phyloP scores from a whole-genome alignment of 2,329 filamentous ascomycete species.

The Monosporascus sp. region DNA sequence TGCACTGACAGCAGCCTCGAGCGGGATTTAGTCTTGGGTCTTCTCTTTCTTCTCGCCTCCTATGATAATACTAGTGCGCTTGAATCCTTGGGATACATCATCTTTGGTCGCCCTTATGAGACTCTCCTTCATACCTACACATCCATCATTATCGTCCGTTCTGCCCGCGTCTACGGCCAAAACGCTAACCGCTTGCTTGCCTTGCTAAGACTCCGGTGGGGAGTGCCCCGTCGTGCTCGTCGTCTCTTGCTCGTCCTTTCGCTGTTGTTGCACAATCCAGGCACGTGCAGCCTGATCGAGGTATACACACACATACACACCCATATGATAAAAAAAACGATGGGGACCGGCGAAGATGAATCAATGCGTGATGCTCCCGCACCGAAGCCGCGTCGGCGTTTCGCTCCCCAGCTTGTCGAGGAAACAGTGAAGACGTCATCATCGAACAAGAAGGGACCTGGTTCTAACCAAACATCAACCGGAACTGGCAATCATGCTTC shows the following conservation, averaged over 20 bases:
- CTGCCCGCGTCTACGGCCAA: no score
- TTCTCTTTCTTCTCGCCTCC: no score
- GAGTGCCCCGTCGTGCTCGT: no score
- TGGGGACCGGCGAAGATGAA: conserved; percentile 21
- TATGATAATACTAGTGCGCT: no score
- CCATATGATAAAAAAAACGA: conserved; percentile 7
- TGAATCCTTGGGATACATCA: no score
- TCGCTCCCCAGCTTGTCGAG: conserved; percentile 29
- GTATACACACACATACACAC: neutral
- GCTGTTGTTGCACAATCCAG: neutral
- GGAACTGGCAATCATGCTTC: neutral
- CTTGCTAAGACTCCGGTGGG: no score
- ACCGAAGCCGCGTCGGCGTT: conserved; percentile 25
- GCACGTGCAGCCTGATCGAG: neutral
- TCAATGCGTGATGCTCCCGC: conserved; percentile 20
- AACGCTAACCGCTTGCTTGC: no score
- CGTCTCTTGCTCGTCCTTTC: neutral
- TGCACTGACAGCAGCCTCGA: neutral
- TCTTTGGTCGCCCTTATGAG: no score
- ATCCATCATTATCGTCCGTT: no score
- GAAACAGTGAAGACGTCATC: conserved; percentile 26
- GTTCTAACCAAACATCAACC: neutral
- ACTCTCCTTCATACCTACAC: no score
- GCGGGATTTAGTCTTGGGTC: no score
- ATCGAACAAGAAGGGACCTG: conserved; percentile 8